These are phyloP conservation scores for Saccharata proteae DNA, from an alignment of 2,329 filamentous ascomycete genomes.

Conservation along the genomic window DNA sequence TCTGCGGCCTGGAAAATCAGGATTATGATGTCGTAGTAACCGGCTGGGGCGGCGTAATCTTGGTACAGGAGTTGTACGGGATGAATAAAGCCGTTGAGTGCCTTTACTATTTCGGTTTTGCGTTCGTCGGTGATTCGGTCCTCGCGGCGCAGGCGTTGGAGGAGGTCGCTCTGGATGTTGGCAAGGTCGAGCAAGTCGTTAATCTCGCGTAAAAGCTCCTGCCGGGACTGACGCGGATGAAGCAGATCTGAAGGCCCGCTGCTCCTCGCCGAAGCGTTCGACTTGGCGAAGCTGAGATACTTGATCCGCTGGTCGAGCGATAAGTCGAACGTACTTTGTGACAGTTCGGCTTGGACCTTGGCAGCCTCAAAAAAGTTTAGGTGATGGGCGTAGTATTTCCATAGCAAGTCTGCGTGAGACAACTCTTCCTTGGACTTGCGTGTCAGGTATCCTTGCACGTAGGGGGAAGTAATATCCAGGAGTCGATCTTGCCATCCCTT, in stretches of 20 bases:
- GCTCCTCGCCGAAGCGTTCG: constrained; percentile 77
- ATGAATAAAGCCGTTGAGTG: constrained; percentile 67
- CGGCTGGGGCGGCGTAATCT: constrained; percentile 75
- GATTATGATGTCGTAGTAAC: constrained; percentile 87
- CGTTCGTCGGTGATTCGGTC: constrained; percentile 52
- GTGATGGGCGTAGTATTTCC: constrained; percentile 81
- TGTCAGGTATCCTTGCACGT: constrained; percentile 76
- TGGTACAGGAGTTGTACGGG: constrained; percentile 75
- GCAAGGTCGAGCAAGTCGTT: constrained; percentile 81
- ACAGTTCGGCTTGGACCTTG: constrained; percentile 70
- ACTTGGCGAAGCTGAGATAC: constrained; percentile 80
- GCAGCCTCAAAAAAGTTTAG: constrained; percentile 78
- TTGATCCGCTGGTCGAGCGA: constrained; percentile 77
- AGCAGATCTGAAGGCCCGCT: constrained; percentile 50
- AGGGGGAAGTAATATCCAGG: constrained; percentile 70
- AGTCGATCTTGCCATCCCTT: constrained; percentile 78
- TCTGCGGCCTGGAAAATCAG: constrained; percentile 87
- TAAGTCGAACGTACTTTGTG: constrained; percentile 68
- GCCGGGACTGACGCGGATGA: constrained; percentile 57
- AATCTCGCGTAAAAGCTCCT: constrained; percentile 74
- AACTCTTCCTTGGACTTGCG: constrained; percentile 61
- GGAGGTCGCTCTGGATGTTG: constrained; percentile 84
- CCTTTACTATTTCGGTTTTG: constrained; percentile 49
- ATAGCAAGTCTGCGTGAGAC: constrained; percentile 78
- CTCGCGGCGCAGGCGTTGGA: constrained; percentile 67